Evolutionary conservation across 2,329 filamentous ascomycete genomes (phyloP).

Genomic region (Niveomyces coronatus): DNA sequence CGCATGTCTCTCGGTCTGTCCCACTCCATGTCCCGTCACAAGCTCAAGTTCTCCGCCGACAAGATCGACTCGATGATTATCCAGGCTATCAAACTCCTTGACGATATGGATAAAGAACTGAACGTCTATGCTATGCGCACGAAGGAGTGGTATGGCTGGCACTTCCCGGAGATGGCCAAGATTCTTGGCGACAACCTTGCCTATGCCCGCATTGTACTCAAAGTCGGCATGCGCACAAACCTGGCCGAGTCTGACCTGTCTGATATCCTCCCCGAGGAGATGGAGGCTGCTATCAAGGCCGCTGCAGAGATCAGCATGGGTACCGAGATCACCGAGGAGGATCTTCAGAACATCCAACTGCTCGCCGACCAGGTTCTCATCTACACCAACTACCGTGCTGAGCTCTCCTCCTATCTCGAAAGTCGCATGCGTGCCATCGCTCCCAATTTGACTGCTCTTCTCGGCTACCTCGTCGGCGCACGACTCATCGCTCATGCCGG

Average conservation of each 20-base stretch:
- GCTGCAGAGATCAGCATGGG: slow-evolving; percentile 98
- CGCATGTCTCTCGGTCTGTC: slow-evolving; percentile 95
- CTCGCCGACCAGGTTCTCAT: slow-evolving; percentile 88
- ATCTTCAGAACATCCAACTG: slow-evolving; percentile 84
- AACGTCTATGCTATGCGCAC: slow-evolving; percentile 99
- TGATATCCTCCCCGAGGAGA: slow-evolving; percentile 89
- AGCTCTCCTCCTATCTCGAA: slow-evolving; percentile 81
- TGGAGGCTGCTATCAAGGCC: slow-evolving; percentile 82
- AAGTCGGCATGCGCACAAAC: slow-evolving; percentile 81
- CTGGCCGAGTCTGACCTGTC: slow-evolving; percentile 68
- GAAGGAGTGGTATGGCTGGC: slow-evolving; percentile 99
- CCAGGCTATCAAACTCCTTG: slow-evolving; percentile 85
- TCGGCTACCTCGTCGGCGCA: slow-evolving; percentile 89
- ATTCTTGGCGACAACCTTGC: slow-evolving; percentile 96
- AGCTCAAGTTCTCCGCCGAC: slow-evolving; percentile 96
- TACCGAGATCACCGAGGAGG: slow-evolving; percentile 87
- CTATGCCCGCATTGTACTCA: slow-evolving; percentile 78
- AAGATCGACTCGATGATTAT: slow-evolving; percentile 99
- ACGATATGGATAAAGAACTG: slow-evolving; percentile 96
- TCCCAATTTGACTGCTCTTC: slow-evolving; percentile 85
- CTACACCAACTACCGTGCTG: slow-evolving; percentile 81
- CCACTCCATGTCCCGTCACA: slow-evolving; percentile 92
- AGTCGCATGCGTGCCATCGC: slow-evolving; percentile 95
- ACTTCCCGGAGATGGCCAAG: slow-evolving; percentile 96
- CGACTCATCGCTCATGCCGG: slow-evolving; percentile 91